Evolutionary conservation across 768 basidiomycete genomes (phyloP).

Genomic region (Rhizopogon roseolus): DNA sequence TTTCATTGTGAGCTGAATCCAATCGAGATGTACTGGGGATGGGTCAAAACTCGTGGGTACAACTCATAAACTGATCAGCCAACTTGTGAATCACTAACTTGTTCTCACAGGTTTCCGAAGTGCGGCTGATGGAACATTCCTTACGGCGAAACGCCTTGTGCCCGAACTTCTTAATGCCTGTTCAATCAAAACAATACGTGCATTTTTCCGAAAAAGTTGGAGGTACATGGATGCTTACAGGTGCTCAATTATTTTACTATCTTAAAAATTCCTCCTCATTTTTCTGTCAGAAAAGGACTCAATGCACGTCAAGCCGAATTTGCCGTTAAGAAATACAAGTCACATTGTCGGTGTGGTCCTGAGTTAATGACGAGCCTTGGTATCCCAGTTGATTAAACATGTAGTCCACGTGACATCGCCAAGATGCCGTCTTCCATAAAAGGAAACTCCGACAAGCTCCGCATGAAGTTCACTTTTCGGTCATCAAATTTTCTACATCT

Average conservation of each 20-base stretch:
- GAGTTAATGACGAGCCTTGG: not conserved
- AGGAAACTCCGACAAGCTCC: not conserved
- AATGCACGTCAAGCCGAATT: conserved; percentile 6
- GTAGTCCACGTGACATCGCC: not conserved
- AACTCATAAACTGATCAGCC: not conserved
- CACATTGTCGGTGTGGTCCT: conserved; percentile 5
- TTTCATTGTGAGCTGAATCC: conserved; percentile 13
- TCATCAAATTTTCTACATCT: not conserved
- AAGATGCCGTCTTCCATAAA: not conserved
- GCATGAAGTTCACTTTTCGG: conserved; percentile 1
- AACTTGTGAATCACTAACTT: not conserved
- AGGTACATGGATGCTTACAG: conserved; percentile 11
- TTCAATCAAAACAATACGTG: conserved; percentile 11
- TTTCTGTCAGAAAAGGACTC: conserved; percentile 5
- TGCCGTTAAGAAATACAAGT: conserved; percentile 15
- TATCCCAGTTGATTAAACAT: not conserved
- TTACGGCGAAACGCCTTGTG: conserved; percentile 16
- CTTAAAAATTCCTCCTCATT: not conserved
- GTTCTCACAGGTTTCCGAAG: conserved; percentile 13
- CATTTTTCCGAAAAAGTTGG: conserved; percentile 6
- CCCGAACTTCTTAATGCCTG: conserved; percentile 17
- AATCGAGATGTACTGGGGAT: conserved; percentile 9
- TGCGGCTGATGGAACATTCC: conserved; percentile 19
- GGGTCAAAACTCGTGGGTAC: conserved; percentile 1
- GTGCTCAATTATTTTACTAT: not conserved